phyloP scores from a whole-genome alignment of 1,139 yeast genomes.

The Ashbya aceris region DNA sequence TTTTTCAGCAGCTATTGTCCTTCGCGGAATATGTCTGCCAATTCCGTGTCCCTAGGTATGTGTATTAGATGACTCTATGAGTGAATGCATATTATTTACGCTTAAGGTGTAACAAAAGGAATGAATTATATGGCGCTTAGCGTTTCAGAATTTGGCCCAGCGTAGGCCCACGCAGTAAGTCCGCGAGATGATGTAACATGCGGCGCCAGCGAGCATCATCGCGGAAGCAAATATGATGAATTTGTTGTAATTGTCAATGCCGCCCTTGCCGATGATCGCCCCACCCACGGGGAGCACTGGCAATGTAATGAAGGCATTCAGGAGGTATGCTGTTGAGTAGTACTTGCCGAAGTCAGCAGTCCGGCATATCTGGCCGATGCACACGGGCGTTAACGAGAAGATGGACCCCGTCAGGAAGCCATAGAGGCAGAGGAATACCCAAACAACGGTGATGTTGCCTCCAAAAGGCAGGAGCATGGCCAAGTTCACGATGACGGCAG shows the following conservation, averaged over 20 bases:
- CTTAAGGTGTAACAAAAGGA: no score
- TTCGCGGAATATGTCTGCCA: no score
- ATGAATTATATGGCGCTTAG: background rate
- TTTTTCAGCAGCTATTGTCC: no score
- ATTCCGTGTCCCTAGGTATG: no score
- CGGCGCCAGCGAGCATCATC: slow-evolving; percentile 22
- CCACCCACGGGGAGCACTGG: slow-evolving; percentile 40
- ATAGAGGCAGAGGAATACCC: slow-evolving; percentile 31
- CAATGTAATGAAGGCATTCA: slow-evolving; percentile 35
- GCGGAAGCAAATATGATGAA: slow-evolving; percentile 23
- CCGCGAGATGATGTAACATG: slow-evolving; percentile 29
- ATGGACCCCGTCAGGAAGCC: slow-evolving; percentile 31
- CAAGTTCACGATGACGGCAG: slow-evolving; percentile 33
- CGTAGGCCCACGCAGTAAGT: slow-evolving; percentile 32
- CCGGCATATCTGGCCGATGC: slow-evolving; percentile 42
- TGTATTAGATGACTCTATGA: no score
- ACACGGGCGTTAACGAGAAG: slow-evolving; percentile 40
- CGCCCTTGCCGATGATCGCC: slow-evolving; percentile 34
- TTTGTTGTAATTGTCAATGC: slow-evolving; percentile 10
- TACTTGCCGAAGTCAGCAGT: slow-evolving; percentile 42
- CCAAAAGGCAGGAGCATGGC: slow-evolving; percentile 33
- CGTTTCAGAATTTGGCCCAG: slow-evolving; percentile 13
- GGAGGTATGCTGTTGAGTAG: slow-evolving; percentile 38
- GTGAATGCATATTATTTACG: no score
- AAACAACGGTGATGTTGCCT: slow-evolving; percentile 23